phyloP scores from a whole-genome alignment of 2,329 filamentous ascomycete species.

The Paraconiothyrium sp. region DNA sequence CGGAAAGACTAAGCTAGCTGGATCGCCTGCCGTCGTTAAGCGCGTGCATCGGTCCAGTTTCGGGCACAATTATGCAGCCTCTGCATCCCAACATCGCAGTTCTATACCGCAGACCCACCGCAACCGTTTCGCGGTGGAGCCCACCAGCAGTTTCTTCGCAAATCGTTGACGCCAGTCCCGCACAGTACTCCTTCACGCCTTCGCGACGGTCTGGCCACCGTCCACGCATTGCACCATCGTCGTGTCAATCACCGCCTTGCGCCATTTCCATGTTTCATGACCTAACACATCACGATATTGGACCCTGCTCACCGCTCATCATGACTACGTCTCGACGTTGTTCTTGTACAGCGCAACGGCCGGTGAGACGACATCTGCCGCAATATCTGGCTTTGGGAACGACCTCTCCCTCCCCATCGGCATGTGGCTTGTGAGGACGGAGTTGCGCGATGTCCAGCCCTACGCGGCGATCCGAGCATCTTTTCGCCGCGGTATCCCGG shows the following conservation, averaged over 20 bases:
- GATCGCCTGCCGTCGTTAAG: constrained; percentile 18
- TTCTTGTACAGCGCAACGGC: neutral
- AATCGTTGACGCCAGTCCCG: constrained; percentile 7
- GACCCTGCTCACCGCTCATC: constrained; percentile 8
- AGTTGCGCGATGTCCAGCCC: constrained; percentile 11
- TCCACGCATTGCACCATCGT: neutral
- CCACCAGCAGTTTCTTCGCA: constrained; percentile 9
- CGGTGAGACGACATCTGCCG: neutral
- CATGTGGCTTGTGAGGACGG: neutral
- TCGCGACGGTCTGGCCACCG: constrained; percentile 5
- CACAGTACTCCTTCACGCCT: constrained; percentile 1
- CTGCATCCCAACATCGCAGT: constrained; percentile 25
- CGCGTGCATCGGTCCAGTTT: constrained; percentile 20
- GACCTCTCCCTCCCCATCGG: neutral
- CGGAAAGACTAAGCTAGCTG: constrained; percentile 15
- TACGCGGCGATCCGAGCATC: constrained; percentile 4
- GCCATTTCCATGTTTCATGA: constrained; percentile 8
- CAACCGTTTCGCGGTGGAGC: constrained; percentile 13
- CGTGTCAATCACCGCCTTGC: constrained; percentile 2
- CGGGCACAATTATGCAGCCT: constrained; percentile 32
- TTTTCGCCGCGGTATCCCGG: constrained; percentile 7
- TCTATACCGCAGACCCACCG: constrained; percentile 7
- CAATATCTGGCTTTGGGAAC: neutral
- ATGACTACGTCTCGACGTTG: neutral
- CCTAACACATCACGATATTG: constrained; percentile 2